Conservation (phyloP, 441 rosid species). For the Aleurites moluccanus region DNA sequence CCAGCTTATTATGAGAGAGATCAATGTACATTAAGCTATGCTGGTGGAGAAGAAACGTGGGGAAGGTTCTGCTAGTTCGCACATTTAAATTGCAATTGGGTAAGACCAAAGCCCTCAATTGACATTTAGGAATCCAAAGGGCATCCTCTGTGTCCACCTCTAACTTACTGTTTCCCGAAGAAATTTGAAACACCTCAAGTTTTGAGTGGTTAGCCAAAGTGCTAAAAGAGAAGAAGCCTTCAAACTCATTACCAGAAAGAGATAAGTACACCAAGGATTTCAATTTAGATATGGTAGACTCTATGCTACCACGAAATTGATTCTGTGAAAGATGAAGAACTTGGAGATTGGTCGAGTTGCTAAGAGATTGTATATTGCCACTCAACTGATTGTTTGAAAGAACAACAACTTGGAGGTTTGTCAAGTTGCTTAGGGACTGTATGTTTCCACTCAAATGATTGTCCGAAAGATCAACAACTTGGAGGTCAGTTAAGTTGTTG, state of each 20-base stretch:
- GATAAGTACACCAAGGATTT: background rate
- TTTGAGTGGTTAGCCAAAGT: conserved; percentile 10
- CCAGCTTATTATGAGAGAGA: conserved; percentile 8
- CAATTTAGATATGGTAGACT: background rate
- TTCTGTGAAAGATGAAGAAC: conserved; percentile 1
- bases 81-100: background rate
- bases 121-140: background rate
- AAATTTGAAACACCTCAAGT: conserved; percentile 5
- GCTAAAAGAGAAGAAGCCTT: conserved; percentile 10
- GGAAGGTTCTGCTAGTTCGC: background rate
- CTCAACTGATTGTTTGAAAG: no score
- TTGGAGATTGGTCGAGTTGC: background rate
- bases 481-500: no score
- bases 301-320: background rate
- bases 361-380: no score
- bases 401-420: no score
- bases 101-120: background rate
- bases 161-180: background rate
- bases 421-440: background rate
- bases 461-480: no score
- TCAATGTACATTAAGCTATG: conserved; percentile 5
- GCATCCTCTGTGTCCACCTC: background rate
- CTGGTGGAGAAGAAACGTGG: conserved; percentile 8
- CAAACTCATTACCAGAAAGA: conserved; percentile 9
- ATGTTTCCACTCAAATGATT: no score